These are phyloP conservation scores for Exophiala calicioides DNA, from an alignment of 2,329 filamentous ascomycete genomes.

Conservation along the genomic window DNA sequence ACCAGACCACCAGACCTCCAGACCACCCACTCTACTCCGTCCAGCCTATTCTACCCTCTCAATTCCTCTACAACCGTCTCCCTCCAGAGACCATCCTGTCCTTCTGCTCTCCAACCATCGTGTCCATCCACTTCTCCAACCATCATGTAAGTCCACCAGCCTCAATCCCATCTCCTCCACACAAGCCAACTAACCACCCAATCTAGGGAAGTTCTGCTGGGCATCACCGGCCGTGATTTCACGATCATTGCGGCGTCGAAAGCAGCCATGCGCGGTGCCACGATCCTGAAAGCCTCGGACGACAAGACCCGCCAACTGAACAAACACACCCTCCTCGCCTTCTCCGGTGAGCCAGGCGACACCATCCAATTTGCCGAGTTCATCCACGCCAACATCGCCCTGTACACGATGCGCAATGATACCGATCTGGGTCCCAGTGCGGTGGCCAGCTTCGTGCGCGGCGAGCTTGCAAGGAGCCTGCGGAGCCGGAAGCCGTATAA, in stretches of 20 bases:
- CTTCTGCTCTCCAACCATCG: neutral
- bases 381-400: slow-evolving; percentile 96
- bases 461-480: slow-evolving; percentile 86
- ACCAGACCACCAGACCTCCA: no score
- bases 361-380: slow-evolving; percentile 99
- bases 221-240: slow-evolving; percentile 99
- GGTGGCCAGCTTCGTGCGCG: slow-evolving; percentile 88
- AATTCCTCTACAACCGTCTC: no score
- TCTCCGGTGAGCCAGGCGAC: slow-evolving; percentile 93
- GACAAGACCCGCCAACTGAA: slow-evolving; percentile 95
- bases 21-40: no score
- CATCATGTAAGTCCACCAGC: slow-evolving; percentile 14
- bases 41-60: no score
- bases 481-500: slow-evolving; percentile 93
- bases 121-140: neutral
- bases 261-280: slow-evolving; percentile 95
- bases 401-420: slow-evolving; percentile 98
- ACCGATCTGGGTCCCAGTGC: slow-evolving; percentile 86
- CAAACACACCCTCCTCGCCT: slow-evolving; percentile 92
- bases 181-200: slow-evolving; percentile 10
- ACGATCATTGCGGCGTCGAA: slow-evolving; percentile 97
- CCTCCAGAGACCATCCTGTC: no score
- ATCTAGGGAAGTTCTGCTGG: slow-evolving; percentile 90
- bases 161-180: neutral
- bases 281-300: slow-evolving; percentile 89